Base-by-base conservation (phyloP, 345 rosid species). In the Brassica rapa region DNA sequence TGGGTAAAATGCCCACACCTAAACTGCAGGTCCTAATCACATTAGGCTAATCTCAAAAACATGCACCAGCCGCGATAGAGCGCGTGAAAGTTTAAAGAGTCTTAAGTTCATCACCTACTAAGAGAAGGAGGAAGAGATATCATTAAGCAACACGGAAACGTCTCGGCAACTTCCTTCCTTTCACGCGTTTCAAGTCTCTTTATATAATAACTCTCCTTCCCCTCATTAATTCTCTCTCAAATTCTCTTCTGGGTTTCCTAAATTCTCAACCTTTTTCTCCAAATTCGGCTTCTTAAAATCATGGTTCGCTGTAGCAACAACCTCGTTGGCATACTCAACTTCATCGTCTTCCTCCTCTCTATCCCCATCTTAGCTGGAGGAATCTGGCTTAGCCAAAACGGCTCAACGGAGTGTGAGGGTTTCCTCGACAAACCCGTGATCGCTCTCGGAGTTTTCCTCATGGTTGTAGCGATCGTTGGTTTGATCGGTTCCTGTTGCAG, bases 401-500 rank as follows among this genome's bases (percentile, higher is more conserved):
- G 91, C 3, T 68, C 86, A 12, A 82, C 97, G 56, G 98, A 91
- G 72, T 92, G 98, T 79, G 98, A 91, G 85, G 79, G 84, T 77
- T 92, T 92, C 61, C 86, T 94, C 1, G 98, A 94, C 74, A 88
- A 83, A 43, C 98, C 98, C 0, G 71, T 92, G 62, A 89, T 92
- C 14, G 81, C 85, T 10, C 78, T 94, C 55, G 98, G 98, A 1
- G 89, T 86, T 6, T 94, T 92, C 83, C 92, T 94, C 14, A 85
- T 94, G 90, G 24, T 86, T 2, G 88, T 92, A 68, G 93, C 98
- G 0, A 80, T 94, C 21, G 97, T 97, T 4, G 98, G 98, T 14
- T 83, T 94, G 21, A 53, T 94, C 32, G 97, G 98, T 39, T 89
- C 98, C 10, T 94, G 98, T 63, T 94, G 97, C 56, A 87, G 95